Percentiles rank a stretch among this genome's conserved stretches.
Conservation (phyloP, 2,329 filamentous ascomycete genomes). For the Claviceps maximensis region DNA sequence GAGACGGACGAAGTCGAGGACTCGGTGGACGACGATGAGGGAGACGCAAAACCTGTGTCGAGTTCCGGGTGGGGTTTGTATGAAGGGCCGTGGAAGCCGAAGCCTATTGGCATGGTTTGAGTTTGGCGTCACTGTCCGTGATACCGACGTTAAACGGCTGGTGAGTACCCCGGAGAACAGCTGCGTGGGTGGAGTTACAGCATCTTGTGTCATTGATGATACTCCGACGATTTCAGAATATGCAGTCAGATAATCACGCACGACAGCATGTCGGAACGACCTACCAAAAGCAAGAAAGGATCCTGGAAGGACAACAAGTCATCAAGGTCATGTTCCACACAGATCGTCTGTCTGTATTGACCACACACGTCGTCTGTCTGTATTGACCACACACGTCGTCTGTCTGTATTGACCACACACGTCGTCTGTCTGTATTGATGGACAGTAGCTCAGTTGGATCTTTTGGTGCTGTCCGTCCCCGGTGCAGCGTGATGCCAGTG, state of each 20-base stretch:
- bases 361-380: too few relatives aligned
- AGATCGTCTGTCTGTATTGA: too few relatives aligned
- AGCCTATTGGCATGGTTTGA: conserved; percentile 42
- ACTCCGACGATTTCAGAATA: background rate
- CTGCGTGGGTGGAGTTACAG: background rate
- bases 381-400: too few relatives aligned
- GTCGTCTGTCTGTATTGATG: too few relatives aligned
- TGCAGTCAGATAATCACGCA: background rate
- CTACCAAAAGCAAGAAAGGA: too few relatives aligned
- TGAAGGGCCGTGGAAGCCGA: conserved; percentile 40
- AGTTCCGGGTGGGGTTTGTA: conserved; percentile 33
- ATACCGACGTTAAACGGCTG: background rate
- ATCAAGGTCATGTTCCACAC: too few relatives aligned
- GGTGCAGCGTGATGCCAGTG: too few relatives aligned
- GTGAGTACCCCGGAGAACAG: background rate
- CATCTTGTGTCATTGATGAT: background rate
- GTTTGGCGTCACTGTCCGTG: background rate
- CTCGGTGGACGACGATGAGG: conserved; percentile 5
- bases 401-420: too few relatives aligned
- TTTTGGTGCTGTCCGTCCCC: too few relatives aligned
- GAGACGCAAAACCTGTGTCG: conserved; percentile 6
- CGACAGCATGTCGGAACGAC: too few relatives aligned
- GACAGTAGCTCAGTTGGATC: too few relatives aligned
- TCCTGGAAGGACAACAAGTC: too few relatives aligned
- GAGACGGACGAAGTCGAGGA: conserved; percentile 7